Evolutionary conservation across 768 basidiomycete species (phyloP), one percentile per base, ranked within the genome.

Genomic region (Phallus indusiatus): DNA sequence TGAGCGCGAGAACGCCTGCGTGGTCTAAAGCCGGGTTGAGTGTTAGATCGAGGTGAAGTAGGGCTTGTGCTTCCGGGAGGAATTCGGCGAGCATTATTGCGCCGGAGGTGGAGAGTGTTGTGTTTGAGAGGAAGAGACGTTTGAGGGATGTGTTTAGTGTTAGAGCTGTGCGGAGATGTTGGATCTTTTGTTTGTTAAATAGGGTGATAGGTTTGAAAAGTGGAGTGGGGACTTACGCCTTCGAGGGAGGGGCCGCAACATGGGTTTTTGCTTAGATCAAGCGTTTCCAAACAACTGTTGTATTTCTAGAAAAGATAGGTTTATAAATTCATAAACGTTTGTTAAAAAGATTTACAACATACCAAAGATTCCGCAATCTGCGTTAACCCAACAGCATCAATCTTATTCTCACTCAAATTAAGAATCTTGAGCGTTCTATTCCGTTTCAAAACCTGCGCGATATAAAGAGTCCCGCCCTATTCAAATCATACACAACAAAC

Each of bases 41-140:
- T 0, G 93, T 96, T 28, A 96, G 73, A 71, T 97, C 96, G 56
- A 99, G 83, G 70, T 98, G 94, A 0, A 97, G 77, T 5, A 99
- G 77, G 0, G 87, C 88, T 17, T 78, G 80, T 0, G 90, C 86
- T 69, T 98, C 94, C 0, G 94, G 94, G 0, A 98, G 81, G 75
- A 96, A 98, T 70, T 98, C 95, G 1, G 95, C 96, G 1, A 98
- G 80, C 0, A 92, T 88, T 62, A 98, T 98, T 0, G 95, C 94
- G 1, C 93, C 94, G 0, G 85, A 75, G 0, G 90, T 88, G 0
- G 82, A 81, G 67, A 98, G 80, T 4, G 76, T 75, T 0, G 94
- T 96, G 2, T 85, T 83, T 7, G 91, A 88, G 20, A 98, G 80
- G 75, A 96, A 97, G 48, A 99, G 75, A 1, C 96, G 85, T 67